Conservation (phyloP, 1,284 basidiomycete species). For the Schizophyllum amplum region DNA sequence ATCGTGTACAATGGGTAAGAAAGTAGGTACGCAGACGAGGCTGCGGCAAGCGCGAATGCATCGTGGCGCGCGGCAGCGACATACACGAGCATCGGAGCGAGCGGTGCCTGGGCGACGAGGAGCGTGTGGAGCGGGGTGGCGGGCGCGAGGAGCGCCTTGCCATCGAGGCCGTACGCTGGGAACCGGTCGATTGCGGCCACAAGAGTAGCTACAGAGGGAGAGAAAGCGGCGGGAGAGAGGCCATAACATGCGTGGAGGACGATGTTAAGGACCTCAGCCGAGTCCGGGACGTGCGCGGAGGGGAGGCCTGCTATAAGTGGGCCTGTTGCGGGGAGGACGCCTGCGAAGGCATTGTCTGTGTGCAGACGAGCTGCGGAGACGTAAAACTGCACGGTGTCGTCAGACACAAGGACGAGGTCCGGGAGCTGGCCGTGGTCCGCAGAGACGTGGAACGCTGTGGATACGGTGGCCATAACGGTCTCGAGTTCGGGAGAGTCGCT, state of each 20-base stretch:
- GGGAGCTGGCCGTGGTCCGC: slow-evolving; percentile 11
- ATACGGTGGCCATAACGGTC: not conserved
- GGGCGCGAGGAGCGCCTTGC: slow-evolving; percentile 15
- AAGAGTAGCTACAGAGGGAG: slow-evolving; percentile 3
- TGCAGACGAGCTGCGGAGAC: slow-evolving; percentile 21
- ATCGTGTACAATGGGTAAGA: slow-evolving; percentile 46
- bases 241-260: slow-evolving; percentile 30
- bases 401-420: slow-evolving; percentile 23
- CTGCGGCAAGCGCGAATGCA: slow-evolving; percentile 50
- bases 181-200: not conserved
- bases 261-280: slow-evolving; percentile 28
- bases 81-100: slow-evolving; percentile 50
- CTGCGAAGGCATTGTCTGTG: slow-evolving; percentile 18
- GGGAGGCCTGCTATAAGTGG: slow-evolving; percentile 3
- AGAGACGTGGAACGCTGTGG: not conserved
- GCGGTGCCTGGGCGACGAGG: slow-evolving; percentile 46
- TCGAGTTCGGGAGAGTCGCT: no score
- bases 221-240: slow-evolving; percentile 22
- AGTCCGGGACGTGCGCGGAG: slow-evolving; percentile 22
- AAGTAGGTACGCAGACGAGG: slow-evolving; percentile 52
- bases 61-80: slow-evolving; percentile 48
- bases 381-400: slow-evolving; percentile 44
- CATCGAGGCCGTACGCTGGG: slow-evolving; percentile 25
- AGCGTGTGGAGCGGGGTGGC: slow-evolving; percentile 27
- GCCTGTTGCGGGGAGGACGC: slow-evolving; percentile 9